Evolutionary conservation across 1,284 basidiomycete species (phyloP), one percentile per base, ranked within the genome.

Genomic region (Tremellales sp.): DNA sequence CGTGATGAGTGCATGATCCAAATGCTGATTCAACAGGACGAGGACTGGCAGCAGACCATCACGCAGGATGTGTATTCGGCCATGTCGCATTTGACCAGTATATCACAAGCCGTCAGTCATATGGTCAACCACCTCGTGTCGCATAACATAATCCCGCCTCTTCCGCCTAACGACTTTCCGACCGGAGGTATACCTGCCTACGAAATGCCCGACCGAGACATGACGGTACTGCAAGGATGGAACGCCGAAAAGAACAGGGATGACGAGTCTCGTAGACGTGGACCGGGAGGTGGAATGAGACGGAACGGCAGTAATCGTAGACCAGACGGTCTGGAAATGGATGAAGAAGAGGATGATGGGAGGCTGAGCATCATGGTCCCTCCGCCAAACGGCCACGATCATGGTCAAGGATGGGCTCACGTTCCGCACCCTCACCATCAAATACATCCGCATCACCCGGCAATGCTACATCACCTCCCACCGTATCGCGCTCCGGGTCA

Each of bases 31-130:
- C 57, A n/a, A 8, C 47, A 72, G 66, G 69, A 70, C 42, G 69
- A 70, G 31, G 67, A 72, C 42, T 66, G 59, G 60, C 67, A 72
- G 52, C 69, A 70, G 45, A 65, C 56, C 0, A 39, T 72, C 36
- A 59, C 57, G 3, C 31, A 51, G 10, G 69, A 70, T 42, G 31
- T 68, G 13, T 65, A 64, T 51, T 36, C 45, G 13, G 66, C 62
- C 6, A 52, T 67, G 7, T 35, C 36, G 1, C 66, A 72, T 26
- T 49, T 68, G 22, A 36, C 57, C 2, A 51, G 66, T 23, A 49
- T 72, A 3, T 65, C 66, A 0, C 40, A 49, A 0, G 62, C 67
- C 0, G 64, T 72, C 3, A 60, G 66, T 40, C 64, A 67, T 43
- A 60, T 72, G 11, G 44, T 70, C 21, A 33, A 57, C 26, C 67